Base-by-base conservation (phyloP, 192 early-diverging fungal species). In the Spinellus fusiger region DNA sequence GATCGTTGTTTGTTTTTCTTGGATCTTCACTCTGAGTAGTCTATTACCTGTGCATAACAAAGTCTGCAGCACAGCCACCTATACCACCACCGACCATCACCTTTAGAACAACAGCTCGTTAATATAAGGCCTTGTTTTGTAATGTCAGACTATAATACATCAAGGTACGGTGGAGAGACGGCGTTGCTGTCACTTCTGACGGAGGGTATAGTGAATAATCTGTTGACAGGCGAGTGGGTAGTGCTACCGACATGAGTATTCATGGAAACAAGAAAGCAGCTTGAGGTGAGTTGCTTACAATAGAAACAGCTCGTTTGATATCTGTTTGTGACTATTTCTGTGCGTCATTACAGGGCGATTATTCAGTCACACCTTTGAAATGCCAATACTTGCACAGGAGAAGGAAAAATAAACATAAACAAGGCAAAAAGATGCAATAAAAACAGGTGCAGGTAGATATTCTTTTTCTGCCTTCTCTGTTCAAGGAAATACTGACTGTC, bases 1-100 rank as follows among this genome's bases (percentile, higher is more conserved):
- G 49, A 26, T 10, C 35, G 18, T 5, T 50, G 10, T n/a, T 46
- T 5, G 5, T 12, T 29, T 22, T 20, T 4, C 26, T 25, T 25
- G 12, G 32, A n/a, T 48, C 35, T 48, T 28, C 26, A n/a, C 10
- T 52, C 7, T 1, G 9, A 13, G 3, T 66, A 18, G 51, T 44
- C 51, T 25, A 49, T 55, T 75, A 82, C 80, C 80, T 82, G 56
- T 82, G 80, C 80, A 80, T 80, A 28, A 78, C 56, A 56, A 78
- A 77, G 65, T 80, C 78, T 0, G 78, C 78, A 13, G 72, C 64
- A 1, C 77, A 74, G 27, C 80, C 80, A 59, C 80, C 80, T 33
- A 81, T 58, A 50, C 80, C 77, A 26, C 80, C 80, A 26, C 75
- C 80, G 51, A 82, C 59, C 51, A 73, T 54, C 37, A 75, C 69